Evolutionary conservation across 2,329 filamentous ascomycete genomes (phyloP).

Genomic region (Didymella lethalis): DNA sequence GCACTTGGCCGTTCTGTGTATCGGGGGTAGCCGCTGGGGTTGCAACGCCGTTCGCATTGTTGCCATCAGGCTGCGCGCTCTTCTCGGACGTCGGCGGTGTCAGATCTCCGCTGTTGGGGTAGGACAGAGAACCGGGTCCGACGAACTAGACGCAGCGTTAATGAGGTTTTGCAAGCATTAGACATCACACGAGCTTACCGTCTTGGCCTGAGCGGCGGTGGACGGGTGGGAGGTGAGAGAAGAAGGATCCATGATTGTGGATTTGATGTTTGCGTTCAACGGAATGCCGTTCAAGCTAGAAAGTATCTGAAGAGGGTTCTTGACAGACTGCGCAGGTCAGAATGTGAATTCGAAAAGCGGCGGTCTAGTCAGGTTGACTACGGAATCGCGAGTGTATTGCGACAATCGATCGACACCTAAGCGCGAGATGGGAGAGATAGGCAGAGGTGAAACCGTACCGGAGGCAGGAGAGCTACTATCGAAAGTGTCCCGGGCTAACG

Average conservation of each 20-base stretch:
- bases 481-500: slow-evolving; percentile 88
- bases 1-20: slow-evolving; percentile 64
- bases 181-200: slow-evolving; percentile 53
- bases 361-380: slow-evolving; percentile 40
- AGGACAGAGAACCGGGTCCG: slow-evolving; percentile 89
- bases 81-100: slow-evolving; percentile 80
- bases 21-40: slow-evolving; percentile 94
- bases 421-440: slow-evolving; percentile 27
- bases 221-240: slow-evolving; percentile 89
- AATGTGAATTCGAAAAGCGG: slow-evolving; percentile 38
- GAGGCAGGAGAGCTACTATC: slow-evolving; percentile 93
- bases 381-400: slow-evolving; percentile 42
- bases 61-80: slow-evolving; percentile 64
- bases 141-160: slow-evolving; percentile 64
- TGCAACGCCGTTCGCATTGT: slow-evolving; percentile 71
- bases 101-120: slow-evolving; percentile 81
- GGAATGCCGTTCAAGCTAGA: slow-evolving; percentile 42
- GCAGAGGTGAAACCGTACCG: slow-evolving; percentile 55
- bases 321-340: slow-evolving; percentile 49
- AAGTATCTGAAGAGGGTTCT: slow-evolving; percentile 38
- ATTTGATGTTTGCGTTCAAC: slow-evolving; percentile 38
- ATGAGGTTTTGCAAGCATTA: slow-evolving; percentile 23
- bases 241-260: slow-evolving; percentile 72
- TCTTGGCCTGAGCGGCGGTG: slow-evolving; percentile 91
- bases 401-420: slow-evolving; percentile 45